These are phyloP conservation scores for Venturia pyrina DNA, from an alignment of 2,329 filamentous ascomycete genomes.

Conservation along the genomic window DNA sequence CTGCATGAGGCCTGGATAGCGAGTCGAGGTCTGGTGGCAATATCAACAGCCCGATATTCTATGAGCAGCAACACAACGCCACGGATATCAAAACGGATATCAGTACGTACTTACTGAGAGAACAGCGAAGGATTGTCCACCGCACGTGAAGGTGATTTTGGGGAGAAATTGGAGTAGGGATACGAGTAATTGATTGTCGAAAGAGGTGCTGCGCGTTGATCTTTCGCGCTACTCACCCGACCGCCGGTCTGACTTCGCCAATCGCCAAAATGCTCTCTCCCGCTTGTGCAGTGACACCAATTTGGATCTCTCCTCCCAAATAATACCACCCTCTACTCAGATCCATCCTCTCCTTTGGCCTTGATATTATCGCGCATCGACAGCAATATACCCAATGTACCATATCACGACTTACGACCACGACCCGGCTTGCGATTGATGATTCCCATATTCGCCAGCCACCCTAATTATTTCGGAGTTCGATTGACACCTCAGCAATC, in stretches of 20 bases:
- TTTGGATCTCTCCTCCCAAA: neutral
- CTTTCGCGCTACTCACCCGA: neutral
- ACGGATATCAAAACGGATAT: too few species aligned
- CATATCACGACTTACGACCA: conserved; percentile 5
- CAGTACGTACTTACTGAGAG: neutral
- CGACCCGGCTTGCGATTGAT: neutral
- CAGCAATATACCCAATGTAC: conserved; percentile 1
- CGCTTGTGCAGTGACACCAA: neutral
- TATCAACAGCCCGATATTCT: neutral
- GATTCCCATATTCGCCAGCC: neutral
- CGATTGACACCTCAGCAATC: neutral
- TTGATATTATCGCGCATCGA: conserved; percentile 4
- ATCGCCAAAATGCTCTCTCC: neutral
- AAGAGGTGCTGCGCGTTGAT: neutral
- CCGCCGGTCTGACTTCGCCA: neutral
- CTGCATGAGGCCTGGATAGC: neutral
- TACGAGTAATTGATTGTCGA: neutral
- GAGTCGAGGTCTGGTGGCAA: neutral
- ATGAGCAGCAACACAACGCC: neutral
- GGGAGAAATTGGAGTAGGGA: neutral
- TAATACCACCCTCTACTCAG: neutral
- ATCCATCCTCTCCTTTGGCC: neutral
- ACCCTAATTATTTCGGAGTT: neutral
- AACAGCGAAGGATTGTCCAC: neutral
- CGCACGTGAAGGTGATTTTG: neutral